These are phyloP conservation scores for Fusarium fracticaudum DNA, from an alignment of 2,329 filamentous ascomycete species.

Conservation along the genomic window DNA sequence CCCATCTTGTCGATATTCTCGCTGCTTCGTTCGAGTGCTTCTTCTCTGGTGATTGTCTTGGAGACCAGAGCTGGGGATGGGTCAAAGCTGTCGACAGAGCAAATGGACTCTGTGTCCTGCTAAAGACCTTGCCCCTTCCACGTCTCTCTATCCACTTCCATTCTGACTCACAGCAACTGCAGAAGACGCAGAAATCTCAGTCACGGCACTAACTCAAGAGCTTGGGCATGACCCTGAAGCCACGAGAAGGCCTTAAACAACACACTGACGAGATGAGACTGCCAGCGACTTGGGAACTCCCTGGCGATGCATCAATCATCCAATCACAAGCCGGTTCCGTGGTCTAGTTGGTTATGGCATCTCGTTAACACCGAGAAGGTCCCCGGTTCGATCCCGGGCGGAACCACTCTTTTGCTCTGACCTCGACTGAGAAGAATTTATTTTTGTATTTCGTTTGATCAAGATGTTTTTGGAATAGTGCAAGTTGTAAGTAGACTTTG, in stretches of 20 bases:
- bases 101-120: not conserved
- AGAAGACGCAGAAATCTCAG: not conserved
- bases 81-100: not conserved
- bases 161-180: accelerated
- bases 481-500: not conserved
- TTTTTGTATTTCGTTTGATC: accelerated
- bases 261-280: accelerated
- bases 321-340: slow-evolving; percentile 13
- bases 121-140: not conserved
- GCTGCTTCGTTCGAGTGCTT: not conserved
- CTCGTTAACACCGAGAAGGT: slow-evolving; percentile 5
- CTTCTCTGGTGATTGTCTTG: not conserved
- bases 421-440: accelerated
- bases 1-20: not conserved
- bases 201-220: not conserved
- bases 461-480: accelerated
- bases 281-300: accelerated
- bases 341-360: slow-evolving; percentile 6
- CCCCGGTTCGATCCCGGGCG: slow-evolving; percentile 5
- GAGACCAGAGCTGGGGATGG: not conserved
- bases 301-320: accelerated
- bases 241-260: accelerated
- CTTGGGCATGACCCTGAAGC: accelerated
- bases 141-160: not conserved
- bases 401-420: not conserved